phyloP scores from a whole-genome alignment of 495 filamentous ascomycete genomes.

The Podospora didyma region DNA sequence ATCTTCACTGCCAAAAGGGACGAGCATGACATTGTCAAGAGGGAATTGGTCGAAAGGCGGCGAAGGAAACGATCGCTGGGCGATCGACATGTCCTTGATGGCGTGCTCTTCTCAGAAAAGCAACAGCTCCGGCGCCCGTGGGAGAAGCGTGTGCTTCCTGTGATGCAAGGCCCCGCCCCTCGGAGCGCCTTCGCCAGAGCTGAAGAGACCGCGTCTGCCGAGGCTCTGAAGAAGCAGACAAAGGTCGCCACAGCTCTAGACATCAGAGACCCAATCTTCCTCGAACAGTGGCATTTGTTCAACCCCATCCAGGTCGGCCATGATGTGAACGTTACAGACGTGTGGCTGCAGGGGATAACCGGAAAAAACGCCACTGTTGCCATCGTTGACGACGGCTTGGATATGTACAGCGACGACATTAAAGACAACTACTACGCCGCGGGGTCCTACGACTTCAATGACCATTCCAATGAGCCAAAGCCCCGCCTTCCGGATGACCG shows the following conservation, averaged over 20 bases:
- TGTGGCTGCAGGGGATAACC: constrained; percentile 91
- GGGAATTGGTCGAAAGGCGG: constrained; percentile 53
- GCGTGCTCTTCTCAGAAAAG: constrained; percentile 77
- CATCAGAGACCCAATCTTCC: constrained; percentile 87
- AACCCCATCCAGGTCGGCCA: constrained; percentile 79
- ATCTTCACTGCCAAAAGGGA: constrained; percentile 70
- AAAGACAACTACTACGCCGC: constrained; percentile 86
- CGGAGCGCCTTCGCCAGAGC: constrained; percentile 9
- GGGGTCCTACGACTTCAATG: constrained; percentile 95
- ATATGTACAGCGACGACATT: constrained; percentile 94
- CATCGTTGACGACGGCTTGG: constrained; percentile 93
- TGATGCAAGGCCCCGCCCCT: constrained; percentile 9
- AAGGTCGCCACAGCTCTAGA: constrained; percentile 59
- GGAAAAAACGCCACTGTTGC: constrained; percentile 85
- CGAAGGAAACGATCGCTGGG: constrained; percentile 55
- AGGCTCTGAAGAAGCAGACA: constrained; percentile 52
- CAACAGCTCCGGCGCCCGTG: constrained; percentile 66
- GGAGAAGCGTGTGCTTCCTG: constrained; percentile 67
- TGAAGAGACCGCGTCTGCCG: constrained; percentile 33
- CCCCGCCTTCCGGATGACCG: constrained; percentile 75
- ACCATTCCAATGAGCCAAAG: constrained; percentile 69
- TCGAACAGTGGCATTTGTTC: constrained; percentile 92
- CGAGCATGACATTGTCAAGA: constrained; percentile 58
- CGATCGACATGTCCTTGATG: constrained; percentile 60
- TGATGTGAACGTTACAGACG: constrained; percentile 88